phyloP scores from a whole-genome alignment of 345 rosid genomes.

The Eucalyptus pumila region DNA sequence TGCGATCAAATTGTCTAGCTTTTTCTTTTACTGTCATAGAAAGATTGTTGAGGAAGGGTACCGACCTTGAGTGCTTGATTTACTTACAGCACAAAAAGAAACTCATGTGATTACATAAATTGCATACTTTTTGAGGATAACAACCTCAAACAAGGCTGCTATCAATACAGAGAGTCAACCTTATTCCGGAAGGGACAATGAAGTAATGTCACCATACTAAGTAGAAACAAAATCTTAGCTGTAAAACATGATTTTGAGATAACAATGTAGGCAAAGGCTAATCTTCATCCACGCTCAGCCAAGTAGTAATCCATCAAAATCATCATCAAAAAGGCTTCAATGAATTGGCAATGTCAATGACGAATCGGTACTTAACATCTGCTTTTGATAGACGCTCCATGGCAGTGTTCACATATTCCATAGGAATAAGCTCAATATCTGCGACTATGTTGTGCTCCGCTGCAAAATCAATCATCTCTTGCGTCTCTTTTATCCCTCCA shows the following conservation, averaged over 20 bases:
- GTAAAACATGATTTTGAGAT: neutral
- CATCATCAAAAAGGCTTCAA: neutral
- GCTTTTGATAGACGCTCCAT: constrained; percentile 1
- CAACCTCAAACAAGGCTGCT: neutral
- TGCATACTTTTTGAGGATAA: neutral
- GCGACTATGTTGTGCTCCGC: neutral
- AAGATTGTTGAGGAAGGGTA: neutral
- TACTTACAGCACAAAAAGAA: neutral
- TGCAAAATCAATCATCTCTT: constrained; percentile 11
- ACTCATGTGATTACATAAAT: neutral
- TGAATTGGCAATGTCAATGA: constrained; percentile 7
- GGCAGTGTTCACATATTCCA: constrained; percentile 7
- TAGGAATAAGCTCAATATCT: neutral
- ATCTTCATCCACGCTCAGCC: too few species aligned
- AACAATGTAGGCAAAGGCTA: too few species aligned
- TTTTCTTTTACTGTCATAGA: neutral
- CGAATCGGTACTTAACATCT: constrained; percentile 7
- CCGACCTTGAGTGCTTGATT: neutral
- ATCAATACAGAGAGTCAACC: neutral
- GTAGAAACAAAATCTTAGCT: neutral
- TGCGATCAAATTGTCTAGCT: neutral
- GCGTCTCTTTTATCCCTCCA: constrained; percentile 19
- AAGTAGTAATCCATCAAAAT: too few species aligned
- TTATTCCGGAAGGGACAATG: neutral
- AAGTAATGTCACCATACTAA: neutral